A percentile compares a stretch with the other conserved stretches of the same genome.
phyloP scores from a whole-genome alignment of 331 rosid species.

The Quercus tomentella region DNA sequence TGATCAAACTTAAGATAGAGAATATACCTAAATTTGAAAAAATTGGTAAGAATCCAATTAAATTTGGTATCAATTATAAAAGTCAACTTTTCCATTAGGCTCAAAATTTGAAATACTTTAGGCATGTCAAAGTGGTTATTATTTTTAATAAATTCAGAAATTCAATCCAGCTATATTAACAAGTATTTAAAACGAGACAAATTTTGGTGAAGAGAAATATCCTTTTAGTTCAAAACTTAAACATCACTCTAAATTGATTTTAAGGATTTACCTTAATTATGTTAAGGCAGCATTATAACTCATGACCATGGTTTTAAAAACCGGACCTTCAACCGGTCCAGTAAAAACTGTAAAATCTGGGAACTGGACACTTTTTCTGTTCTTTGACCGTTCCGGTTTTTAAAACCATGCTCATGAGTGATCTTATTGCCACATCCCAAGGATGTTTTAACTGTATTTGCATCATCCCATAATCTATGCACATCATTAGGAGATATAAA shows the following conservation, averaged over 20 bases:
- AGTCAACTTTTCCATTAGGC: too few relatives aligned
- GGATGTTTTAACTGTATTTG: not conserved
- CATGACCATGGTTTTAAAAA: too few relatives aligned
- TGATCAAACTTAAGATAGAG: not conserved
- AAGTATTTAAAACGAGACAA: not conserved
- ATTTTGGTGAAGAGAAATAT: not conserved
- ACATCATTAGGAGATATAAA: slow-evolving; percentile 16
- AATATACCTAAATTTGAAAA: not conserved
- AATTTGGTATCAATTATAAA: not conserved
- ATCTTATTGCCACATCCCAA: not conserved
- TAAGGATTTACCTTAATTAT: not conserved
- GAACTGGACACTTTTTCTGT: too few relatives aligned
- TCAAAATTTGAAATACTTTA: too few relatives aligned
- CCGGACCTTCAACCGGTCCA: too few relatives aligned
- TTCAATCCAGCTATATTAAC: not conserved
- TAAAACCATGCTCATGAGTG: too few relatives aligned
- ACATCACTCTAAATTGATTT: not conserved
- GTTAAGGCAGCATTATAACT: not conserved
- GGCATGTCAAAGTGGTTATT: not conserved
- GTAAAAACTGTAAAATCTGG: too few relatives aligned
- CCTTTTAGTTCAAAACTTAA: too few relatives aligned
- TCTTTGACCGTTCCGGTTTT: too few relatives aligned
- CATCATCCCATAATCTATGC: not conserved
- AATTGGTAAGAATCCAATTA: not conserved
- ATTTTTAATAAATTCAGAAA: not conserved